Evolutionary conservation across 495 filamentous ascomycete genomes (phyloP), one percentile per base, ranked within the genome.

Genomic region (Delitschia confertaspora): DNA sequence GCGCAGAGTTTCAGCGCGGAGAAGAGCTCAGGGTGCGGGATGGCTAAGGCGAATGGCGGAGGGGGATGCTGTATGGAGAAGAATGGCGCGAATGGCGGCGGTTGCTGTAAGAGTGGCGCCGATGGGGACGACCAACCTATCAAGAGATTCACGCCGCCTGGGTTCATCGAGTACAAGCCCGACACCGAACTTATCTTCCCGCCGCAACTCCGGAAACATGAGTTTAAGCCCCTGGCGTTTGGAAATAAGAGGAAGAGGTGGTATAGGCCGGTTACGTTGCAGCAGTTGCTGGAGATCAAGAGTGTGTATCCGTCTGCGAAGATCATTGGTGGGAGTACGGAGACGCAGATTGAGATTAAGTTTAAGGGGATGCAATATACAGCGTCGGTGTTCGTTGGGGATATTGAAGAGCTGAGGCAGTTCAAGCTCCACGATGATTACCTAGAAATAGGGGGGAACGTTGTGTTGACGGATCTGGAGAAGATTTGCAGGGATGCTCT

Each of bases 321-420:
- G 64, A 73, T 98, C 44, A 94, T 98, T 47, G 89, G 88, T 19
- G 91, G 91, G 30, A 93, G 86, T 60, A 93, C 86, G 3, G 91
- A 98, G 64, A 96, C 89, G 0, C 91, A 95, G 61, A 95, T 98
- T 39, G 91, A 98, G 63, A 81, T 93, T 64, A 95, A 95, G 59
- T 98, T 98, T 72, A 96, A 98, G 68, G 85, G 78, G 2, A 78
- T 93, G 75, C 78, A 86, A 53, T 98, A 95, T 60, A 75, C 78
- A 8, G 77, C 81, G 4, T 95, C 87, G 0, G 88, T 98, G 0
- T 96, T 82, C 58, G 79, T 96, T 10, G 88, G 88, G 19, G 91
- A 98, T 57, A 95, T 98, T 50, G 67, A 83, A 1, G 91, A 96
- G 63, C 66, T 98, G 32, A 69, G 84, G 18, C 71, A 84, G 45